These are phyloP conservation scores for Capsella rubella DNA, from an alignment of 441 rosid species.

Conservation along the genomic window DNA sequence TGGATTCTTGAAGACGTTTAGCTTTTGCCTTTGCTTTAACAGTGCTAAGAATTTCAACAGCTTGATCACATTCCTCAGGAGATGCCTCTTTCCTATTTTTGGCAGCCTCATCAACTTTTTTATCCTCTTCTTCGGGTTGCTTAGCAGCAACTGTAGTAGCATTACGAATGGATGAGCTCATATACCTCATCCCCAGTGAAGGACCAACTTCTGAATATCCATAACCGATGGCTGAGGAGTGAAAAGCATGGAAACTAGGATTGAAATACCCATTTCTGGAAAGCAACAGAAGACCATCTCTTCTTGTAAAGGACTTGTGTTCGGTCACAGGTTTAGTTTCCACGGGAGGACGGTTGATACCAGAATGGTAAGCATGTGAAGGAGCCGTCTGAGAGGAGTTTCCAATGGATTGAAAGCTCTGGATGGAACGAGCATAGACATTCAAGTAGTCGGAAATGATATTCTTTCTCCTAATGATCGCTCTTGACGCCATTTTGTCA, in stretches of 20 bases:
- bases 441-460: slow-evolving; percentile 56
- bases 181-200: slow-evolving; percentile 47
- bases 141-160: slow-evolving; percentile 73
- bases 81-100: slow-evolving; percentile 61
- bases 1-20: slow-evolving; percentile 57
- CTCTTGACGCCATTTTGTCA: slow-evolving; percentile 75
- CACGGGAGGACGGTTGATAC: slow-evolving; percentile 22
- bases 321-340: slow-evolving; percentile 41
- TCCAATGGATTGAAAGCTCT: slow-evolving; percentile 53
- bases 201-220: slow-evolving; percentile 48
- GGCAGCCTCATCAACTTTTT: slow-evolving; percentile 43
- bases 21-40: slow-evolving; percentile 66
- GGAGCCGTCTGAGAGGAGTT: slow-evolving; percentile 43
- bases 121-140: slow-evolving; percentile 57
- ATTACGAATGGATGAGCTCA: slow-evolving; percentile 48
- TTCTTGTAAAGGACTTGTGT: slow-evolving; percentile 36
- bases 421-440: slow-evolving; percentile 49
- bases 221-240: slow-evolving; percentile 43
- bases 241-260: slow-evolving; percentile 45
- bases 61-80: slow-evolving; percentile 73
- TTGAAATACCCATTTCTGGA: slow-evolving; percentile 44
- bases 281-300: slow-evolving; percentile 44
- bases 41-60: slow-evolving; percentile 64
- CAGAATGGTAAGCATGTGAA: slow-evolving; percentile 44
- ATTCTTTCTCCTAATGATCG: slow-evolving; percentile 65